Evolutionary conservation across 139 green algal genomes (phyloP).

Genomic region (Marvania coccoides): DNA sequence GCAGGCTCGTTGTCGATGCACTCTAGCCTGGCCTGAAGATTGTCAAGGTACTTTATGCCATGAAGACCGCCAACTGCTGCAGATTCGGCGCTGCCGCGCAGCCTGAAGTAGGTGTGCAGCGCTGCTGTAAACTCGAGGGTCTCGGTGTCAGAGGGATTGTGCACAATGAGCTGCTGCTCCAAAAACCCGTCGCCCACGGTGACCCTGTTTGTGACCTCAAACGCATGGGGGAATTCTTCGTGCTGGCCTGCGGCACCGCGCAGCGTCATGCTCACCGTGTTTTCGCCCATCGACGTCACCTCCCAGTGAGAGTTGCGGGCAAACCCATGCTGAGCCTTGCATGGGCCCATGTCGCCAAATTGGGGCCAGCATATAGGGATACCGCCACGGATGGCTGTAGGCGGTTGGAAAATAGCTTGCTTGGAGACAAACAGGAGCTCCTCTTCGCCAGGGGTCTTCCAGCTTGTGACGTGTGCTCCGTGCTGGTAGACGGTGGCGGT

Average conservation of each 20-base stretch:
- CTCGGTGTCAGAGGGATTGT: slow-evolving; percentile 12
- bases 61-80: slow-evolving; percentile 37
- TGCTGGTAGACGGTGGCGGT: slow-evolving; percentile 52
- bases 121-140: slow-evolving; percentile 61
- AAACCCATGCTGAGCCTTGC: slow-evolving; percentile 73
- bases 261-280: slow-evolving; percentile 21
- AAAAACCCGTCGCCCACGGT: not conserved
- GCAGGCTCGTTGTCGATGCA: slow-evolving; percentile 23
- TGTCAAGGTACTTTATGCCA: slow-evolving; percentile 62
- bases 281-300: slow-evolving; percentile 11
- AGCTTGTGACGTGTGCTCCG: slow-evolving; percentile 61
- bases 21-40: slow-evolving; percentile 26
- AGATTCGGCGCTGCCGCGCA: slow-evolving; percentile 31
- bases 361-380: slow-evolving; percentile 84
- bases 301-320: slow-evolving; percentile 62
- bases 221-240: slow-evolving; percentile 35
- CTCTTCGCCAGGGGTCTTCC: slow-evolving; percentile 36
- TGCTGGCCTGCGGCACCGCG: not conserved
- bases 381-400: slow-evolving; percentile 81
- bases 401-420: slow-evolving; percentile 69
- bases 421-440: slow-evolving; percentile 72
- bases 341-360: slow-evolving; percentile 68
- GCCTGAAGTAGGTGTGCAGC: slow-evolving; percentile 78
- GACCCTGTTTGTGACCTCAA: slow-evolving; percentile 36
- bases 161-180: slow-evolving; percentile 14